Conservation (phyloP, 768 basidiomycete species). For the Leccinellum rugosiceps region DNA sequence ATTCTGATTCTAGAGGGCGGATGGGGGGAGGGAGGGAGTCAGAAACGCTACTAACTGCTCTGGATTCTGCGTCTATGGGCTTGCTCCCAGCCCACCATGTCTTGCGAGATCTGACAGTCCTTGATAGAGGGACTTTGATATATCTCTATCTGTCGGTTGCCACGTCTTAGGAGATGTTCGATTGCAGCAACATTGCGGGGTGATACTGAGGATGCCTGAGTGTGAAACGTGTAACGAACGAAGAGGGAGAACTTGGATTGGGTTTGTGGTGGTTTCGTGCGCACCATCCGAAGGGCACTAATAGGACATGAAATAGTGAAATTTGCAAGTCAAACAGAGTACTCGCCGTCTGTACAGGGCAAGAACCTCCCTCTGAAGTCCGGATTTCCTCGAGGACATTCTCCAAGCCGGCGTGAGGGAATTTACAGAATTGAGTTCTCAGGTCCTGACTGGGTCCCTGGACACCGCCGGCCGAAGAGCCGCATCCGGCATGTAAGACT, state of each 20-base stretch:
- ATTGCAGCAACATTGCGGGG: conserved; percentile 66
- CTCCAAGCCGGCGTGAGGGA: background rate
- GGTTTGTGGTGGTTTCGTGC: conserved; percentile 56
- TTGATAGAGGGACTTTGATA: conserved; percentile 65
- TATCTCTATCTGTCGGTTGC: conserved; percentile 61
- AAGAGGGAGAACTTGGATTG: conserved; percentile 66
- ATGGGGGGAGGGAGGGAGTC: background rate
- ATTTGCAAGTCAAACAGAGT: background rate
- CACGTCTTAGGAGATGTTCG: conserved; percentile 74
- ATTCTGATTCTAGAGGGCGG: background rate
- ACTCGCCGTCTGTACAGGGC: conserved; percentile 53
- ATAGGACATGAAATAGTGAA: conserved; percentile 1
- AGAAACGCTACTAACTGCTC: conserved; percentile 9
- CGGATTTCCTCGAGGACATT: conserved; percentile 40
- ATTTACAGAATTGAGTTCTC: background rate
- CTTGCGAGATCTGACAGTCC: conserved; percentile 71
- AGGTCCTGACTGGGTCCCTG: conserved; percentile 11
- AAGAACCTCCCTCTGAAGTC: conserved; percentile 52
- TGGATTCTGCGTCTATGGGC: conserved; percentile 15
- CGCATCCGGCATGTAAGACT: background rate
- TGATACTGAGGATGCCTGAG: conserved; percentile 56
- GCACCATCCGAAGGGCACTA: conserved; percentile 76
- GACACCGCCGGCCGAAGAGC: conserved; percentile 23
- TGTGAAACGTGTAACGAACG: conserved; percentile 67
- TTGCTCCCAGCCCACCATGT: conserved; percentile 66